phyloP scores from a whole-genome alignment of 352 stramenopile species.

The Globisporangium paddicum region DNA sequence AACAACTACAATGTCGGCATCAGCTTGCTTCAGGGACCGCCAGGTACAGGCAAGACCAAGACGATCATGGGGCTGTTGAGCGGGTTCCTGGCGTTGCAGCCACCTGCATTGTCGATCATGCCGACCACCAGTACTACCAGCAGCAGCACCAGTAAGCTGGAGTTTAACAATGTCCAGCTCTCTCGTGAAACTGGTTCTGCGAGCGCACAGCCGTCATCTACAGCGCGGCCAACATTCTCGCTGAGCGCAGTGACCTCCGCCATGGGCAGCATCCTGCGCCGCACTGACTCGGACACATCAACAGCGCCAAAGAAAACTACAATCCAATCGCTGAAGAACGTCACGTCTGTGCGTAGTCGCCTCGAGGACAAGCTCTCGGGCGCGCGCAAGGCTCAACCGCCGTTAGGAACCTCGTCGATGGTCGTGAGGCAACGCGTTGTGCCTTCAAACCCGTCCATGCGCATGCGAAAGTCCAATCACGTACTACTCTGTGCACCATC shows the following conservation, averaged over 20 bases:
- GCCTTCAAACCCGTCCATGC: conserved; percentile 16
- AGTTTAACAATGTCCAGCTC: conserved; percentile 53
- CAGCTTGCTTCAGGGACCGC: conserved; percentile 92
- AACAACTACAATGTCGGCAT: conserved; percentile 86
- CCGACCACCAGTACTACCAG: background rate
- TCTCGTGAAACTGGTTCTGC: conserved; percentile 23
- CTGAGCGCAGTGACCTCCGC: conserved; percentile 41
- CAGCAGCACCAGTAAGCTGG: conserved; percentile 10
- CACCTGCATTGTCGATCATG: conserved; percentile 46
- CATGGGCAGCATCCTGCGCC: conserved; percentile 59
- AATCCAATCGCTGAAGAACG: conserved; percentile 66
- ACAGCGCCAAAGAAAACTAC: conserved; percentile 32
- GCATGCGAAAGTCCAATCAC: conserved; percentile 43
- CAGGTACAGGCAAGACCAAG: conserved; percentile 94
- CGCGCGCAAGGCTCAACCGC: conserved; percentile 10
- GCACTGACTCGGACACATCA: conserved; percentile 19
- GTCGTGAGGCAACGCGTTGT: conserved; percentile 45
- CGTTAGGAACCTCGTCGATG: conserved; percentile 21
- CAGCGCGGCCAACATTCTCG: conserved; percentile 35
- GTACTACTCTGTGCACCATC: conserved; percentile 87
- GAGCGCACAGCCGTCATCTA: background rate
- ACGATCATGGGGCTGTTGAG: conserved; percentile 87
- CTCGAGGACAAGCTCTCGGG: conserved; percentile 61
- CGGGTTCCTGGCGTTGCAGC: conserved; percentile 59
- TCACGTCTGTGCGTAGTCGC: conserved; percentile 42